Percentiles rank a stretch among this genome's conserved stretches.
Conservation (phyloP, 805 yeast species). For the Danielia oregonensis region DNA sequence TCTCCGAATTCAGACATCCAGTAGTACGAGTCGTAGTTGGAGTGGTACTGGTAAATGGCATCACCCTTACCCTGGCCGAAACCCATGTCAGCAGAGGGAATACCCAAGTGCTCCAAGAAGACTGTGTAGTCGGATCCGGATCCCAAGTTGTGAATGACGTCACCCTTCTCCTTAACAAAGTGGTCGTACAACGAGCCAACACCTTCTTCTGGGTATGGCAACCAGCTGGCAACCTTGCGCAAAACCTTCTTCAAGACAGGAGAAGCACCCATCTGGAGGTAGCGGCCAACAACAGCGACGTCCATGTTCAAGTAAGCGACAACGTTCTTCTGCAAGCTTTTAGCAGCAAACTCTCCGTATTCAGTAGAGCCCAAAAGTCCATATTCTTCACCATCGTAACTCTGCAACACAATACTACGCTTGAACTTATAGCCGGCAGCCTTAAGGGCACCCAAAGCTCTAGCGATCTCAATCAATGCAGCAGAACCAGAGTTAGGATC, state of each 20-base stretch:
- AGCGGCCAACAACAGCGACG: conserved; percentile 53
- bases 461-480: conserved; percentile 57
- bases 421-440: conserved; percentile 67
- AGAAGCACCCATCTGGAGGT: conserved; percentile 46
- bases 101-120: conserved; percentile 64
- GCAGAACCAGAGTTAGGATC: conserved; percentile 80
- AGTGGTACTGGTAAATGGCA: conserved; percentile 55
- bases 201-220: conserved; percentile 14
- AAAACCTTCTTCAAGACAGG: conserved; percentile 53
- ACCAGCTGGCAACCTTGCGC: conserved; percentile 28
- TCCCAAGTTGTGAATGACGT: conserved; percentile 25
- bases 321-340: conserved; percentile 43
- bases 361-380: conserved; percentile 77
- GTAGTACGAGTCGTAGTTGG: conserved; percentile 53
- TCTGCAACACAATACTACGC: conserved; percentile 64
- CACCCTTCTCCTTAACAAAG: conserved; percentile 35
- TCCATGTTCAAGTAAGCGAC: conserved; percentile 71
- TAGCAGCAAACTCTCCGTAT: conserved; percentile 60
- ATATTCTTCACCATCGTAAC: conserved; percentile 81
- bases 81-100: conserved; percentile 51
- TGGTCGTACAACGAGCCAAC: conserved; percentile 40
- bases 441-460: conserved; percentile 52
- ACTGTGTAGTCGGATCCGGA: conserved; percentile 47
- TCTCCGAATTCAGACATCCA: conserved; percentile 56
- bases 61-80: conserved; percentile 33